phyloP scores from a whole-genome alignment of 2,329 filamentous ascomycete genomes.

The Diaporthe destruens region DNA sequence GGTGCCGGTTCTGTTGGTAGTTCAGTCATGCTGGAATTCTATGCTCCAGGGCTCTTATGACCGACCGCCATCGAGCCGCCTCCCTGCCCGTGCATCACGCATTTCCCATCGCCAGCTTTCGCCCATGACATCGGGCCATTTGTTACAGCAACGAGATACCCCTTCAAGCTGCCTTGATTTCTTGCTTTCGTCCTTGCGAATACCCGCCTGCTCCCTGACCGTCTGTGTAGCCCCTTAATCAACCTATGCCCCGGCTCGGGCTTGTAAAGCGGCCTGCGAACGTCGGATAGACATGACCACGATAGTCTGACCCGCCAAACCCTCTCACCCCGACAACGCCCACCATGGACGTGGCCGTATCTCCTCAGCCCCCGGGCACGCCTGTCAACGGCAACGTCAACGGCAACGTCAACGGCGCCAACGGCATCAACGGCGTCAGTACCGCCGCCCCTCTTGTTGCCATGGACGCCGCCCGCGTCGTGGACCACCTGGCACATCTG shows the following conservation, averaged over 20 bases:
- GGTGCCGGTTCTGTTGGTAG: conserved; percentile 26
- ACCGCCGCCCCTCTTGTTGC: conserved; percentile 60
- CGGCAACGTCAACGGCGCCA: conserved; percentile 50
- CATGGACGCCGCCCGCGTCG: conserved; percentile 76
- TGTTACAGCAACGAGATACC: conserved; percentile 39
- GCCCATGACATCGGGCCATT: conserved; percentile 30
- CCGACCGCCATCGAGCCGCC: conserved; percentile 17
- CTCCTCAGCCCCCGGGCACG: conserved; percentile 58
- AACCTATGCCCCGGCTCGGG: conserved; percentile 15
- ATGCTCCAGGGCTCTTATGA: conserved; percentile 23
- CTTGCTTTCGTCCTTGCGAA: conserved; percentile 33
- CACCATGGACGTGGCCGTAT: conserved; percentile 66
- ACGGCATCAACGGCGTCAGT: conserved; percentile 60
- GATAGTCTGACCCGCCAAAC: conserved; percentile 28
- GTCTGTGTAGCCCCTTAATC: conserved; percentile 37
- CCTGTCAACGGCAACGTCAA: conserved; percentile 58
- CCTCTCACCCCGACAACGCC: conserved; percentile 41
- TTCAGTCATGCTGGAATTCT: conserved; percentile 34
- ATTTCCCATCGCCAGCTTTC: conserved; percentile 26
- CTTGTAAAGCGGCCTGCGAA: conserved; percentile 22
- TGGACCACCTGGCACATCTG: conserved; percentile 79
- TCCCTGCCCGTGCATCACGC: conserved; percentile 25
- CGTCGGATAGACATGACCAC: conserved; percentile 40
- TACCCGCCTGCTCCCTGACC: conserved; percentile 17
- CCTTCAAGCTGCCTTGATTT: conserved; percentile 38